Evolutionary conservation across 768 basidiomycete genomes (phyloP), one percentile per base, ranked within the genome.

Genomic region (Cantharellus anzutake): DNA sequence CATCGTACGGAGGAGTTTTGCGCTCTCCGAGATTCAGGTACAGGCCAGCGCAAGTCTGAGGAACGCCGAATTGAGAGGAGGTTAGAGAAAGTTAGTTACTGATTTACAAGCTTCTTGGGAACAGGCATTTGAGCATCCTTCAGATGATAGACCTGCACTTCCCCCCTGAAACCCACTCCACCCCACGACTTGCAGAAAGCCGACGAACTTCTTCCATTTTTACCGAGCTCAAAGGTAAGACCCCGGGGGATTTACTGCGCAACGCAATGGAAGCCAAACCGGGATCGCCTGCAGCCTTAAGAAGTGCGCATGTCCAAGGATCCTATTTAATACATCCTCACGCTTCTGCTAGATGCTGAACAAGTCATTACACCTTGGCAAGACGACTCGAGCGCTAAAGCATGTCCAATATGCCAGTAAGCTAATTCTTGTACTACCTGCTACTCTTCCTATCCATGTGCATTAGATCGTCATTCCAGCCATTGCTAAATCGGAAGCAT

Each of bases 311-410:
- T 37, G 11, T 11, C 11, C 44, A 11, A 11, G 44, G 44, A 11
- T 48, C 11, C 38, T 37, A 37, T 37, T 55, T 37, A 7, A 37
- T 14, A 11, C 11, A 14, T 37, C 35, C 35, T 55, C 52, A 62
- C 73, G 70, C 16, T 86, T 63, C 77, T 85, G 53, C 75, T 89
- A 73, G 81, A 78, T 58, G 83, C 82, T 2, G 94, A 99, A 70
- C 93, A 94, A 70, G 75, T 78, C 51, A 92, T 99, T 64, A 91
- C 96, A 2, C 90, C 90, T 3, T 99, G 94, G 94, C 81, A 96
- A 68, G 81, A 85, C 44, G 94, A 98, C 67, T 73, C 78, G 1
- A 66, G 74, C 2, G 89, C 82, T 0, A 78, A 77, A 51, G 81
- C 82, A 61, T 99, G 94, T 72, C 84, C 89, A 1, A 72, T 94